Percentiles rank a stretch among this genome's conserved stretches.
Evolutionary conservation across 345 rosid species (phyloP).

Genomic region (Linum trigynum): DNA sequence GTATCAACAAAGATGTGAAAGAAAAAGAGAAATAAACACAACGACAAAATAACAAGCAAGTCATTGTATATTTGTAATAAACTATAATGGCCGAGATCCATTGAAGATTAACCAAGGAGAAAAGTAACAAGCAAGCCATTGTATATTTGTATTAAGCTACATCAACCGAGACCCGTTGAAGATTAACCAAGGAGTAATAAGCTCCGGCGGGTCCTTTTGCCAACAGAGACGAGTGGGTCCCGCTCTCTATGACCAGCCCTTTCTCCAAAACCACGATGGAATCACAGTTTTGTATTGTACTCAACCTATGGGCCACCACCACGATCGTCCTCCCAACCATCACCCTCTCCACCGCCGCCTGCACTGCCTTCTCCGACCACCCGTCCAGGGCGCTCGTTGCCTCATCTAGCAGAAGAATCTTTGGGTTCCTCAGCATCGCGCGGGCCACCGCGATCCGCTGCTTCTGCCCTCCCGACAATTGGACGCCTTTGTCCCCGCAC

Average conservation of each 20-base stretch:
- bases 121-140: no score
- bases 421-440: not conserved
- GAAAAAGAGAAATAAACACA: not conserved
- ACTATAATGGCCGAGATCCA: no score
- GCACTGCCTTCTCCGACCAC: not conserved
- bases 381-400: not conserved
- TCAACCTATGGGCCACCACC: not conserved
- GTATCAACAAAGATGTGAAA: no score
- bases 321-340: not conserved
- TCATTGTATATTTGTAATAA: no score
- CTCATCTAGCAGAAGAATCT: not conserved
- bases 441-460: not conserved
- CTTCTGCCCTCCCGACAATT: slow-evolving; percentile 1
- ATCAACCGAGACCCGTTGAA: not conserved
- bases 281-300: not conserved
- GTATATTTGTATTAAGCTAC: no score
- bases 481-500: not conserved
- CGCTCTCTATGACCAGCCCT: not conserved
- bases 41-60: no score
- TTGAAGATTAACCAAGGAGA: not conserved
- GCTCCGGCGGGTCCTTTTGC: not conserved
- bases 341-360: not conserved
- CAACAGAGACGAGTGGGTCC: not conserved
- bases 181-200: not conserved
- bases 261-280: not conserved